Base-by-base conservation (phyloP, 108 stramenopile genomes). In the Cafeteria roenbergensis region DNA sequence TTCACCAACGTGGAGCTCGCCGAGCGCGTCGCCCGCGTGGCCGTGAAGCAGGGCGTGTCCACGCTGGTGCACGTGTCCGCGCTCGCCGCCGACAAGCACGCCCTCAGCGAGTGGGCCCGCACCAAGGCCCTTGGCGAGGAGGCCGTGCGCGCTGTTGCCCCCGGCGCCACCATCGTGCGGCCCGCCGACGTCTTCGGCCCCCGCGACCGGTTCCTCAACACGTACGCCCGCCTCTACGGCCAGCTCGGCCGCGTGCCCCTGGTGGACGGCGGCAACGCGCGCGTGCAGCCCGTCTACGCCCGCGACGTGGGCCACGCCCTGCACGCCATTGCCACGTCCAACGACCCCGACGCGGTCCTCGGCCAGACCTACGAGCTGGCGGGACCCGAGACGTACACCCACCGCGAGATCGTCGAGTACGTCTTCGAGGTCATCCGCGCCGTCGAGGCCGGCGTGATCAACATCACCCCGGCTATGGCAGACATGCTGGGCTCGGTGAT, bases 131-230 rank as follows among this genome's bases (percentile, higher is more conserved):
- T 62, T 67, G 97, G 94, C 36, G 97, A 98, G 70, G 67, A 79
- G 62, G 90, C 87, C 6, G 90, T 98, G 29, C 70, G 80, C 52
- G 81, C 82, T 52, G 86, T 77, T 14, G 93, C 87, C 72, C 90
- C 91, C 8, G 71, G 71, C n/a, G 71, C 65, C 27, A 73, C 73
- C 21, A 78, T 84, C 65, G 87, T 98, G 50, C 87, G 92, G 48
- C 92, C 92, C 17, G 88, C 86, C 17, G 85, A 86, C 71, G 55
- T 98, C 63, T 98, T 92, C 75, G 97, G 97, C 33, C 82, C 81
- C 27, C 90, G 93, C 60, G 97, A 98, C 71, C 77, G 86, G 21
- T 82, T 98, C 42, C 79, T 98, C 48, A 89, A 92, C 68, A 85
- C 68, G 73, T 90, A 85, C 70, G 91, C 92, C 38, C 80, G 75